Percentiles rank a stretch among this genome's conserved stretches.
These are phyloP conservation scores for Erysimum cheiri DNA, from an alignment of 441 rosid species.

Conservation along the genomic window DNA sequence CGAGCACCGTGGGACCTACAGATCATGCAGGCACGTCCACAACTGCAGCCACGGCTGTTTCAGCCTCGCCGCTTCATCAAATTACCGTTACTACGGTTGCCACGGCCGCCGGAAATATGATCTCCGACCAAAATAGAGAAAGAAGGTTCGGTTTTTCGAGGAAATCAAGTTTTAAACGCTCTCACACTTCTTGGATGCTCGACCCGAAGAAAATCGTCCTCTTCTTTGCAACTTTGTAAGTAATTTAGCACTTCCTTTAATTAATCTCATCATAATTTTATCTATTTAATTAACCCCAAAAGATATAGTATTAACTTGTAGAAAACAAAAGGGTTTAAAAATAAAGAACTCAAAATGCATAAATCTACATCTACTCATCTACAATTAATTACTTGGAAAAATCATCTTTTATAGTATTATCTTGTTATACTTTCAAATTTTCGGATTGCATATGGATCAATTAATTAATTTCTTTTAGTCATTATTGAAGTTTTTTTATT, in stretches of 20 bases:
- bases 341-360: constrained; percentile 15
- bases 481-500: neutral
- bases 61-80: constrained; percentile 62
- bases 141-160: constrained; percentile 56
- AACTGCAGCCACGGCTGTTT: constrained; percentile 27
- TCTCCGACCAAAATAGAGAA: constrained; percentile 49
- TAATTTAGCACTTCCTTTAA: constrained; percentile 5
- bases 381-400: neutral
- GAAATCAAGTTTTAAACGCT: constrained; percentile 68
- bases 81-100: constrained; percentile 59
- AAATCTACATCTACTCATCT: neutral
- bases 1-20: constrained; percentile 22
- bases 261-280: neutral
- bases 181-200: constrained; percentile 59
- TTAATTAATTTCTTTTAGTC: neutral
- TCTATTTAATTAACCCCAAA: neutral
- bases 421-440: neutral
- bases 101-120: constrained; percentile 51
- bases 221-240: constrained; percentile 92
- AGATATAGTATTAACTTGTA: neutral
- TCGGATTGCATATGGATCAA: neutral
- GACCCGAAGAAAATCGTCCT: constrained; percentile 89
- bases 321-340: neutral
- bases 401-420: neutral
- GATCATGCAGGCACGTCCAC: constrained; percentile 32